Evolutionary conservation across 1,284 basidiomycete species (phyloP), one percentile per base, ranked within the genome.

Genomic region (Rhodotorula glutinis): DNA sequence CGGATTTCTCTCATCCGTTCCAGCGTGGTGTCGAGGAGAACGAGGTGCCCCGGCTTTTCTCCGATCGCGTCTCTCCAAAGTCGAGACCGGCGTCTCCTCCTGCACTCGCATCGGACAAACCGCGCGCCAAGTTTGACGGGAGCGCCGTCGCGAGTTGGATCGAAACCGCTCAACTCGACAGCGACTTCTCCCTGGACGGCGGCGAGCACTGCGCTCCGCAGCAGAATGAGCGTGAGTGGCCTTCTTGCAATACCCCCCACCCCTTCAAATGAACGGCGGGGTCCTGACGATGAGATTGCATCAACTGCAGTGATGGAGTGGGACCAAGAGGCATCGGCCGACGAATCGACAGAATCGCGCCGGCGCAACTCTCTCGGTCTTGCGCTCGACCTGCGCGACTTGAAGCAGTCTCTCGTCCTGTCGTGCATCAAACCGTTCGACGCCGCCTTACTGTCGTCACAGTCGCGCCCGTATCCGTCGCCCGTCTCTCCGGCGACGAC

Each of bases 291-390:
- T n/a, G n/a, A n/a, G n/a, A n/a, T n/a, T n/a, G n/a, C n/a, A n/a
- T 38, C 33, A 5, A 5, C 7, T 38, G 33, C 11, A 38, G 33
- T 16, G 3, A 51, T 29, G 49, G 49, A 51, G 2, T 23, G n/a
- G 1, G 49, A 51, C 13, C 25, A 23, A 16, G 49, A 23, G 25
- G 4, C 9, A 7, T n/a, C 46, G 23, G 10, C 21, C 13, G 16
- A 51, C 25, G 49, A 25, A 10, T n/a, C 3, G 9, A 7, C 49
- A 11, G 49, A 25, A n/a, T 14, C 49, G 4, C 49, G 49, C 25
- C 49, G 62, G 21, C 9, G 7, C 4, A 63, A 63, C 52, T 55
- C 57, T 30, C 57, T 64, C 57, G 52, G 49, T n/a, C 25, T 51
- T 13, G 49, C 46, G 10, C 63, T 59, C 46, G 57, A 47, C 57